These are phyloP conservation scores for Spathaspora girioi DNA, from an alignment of 805 yeast genomes.

Conservation along the genomic window DNA sequence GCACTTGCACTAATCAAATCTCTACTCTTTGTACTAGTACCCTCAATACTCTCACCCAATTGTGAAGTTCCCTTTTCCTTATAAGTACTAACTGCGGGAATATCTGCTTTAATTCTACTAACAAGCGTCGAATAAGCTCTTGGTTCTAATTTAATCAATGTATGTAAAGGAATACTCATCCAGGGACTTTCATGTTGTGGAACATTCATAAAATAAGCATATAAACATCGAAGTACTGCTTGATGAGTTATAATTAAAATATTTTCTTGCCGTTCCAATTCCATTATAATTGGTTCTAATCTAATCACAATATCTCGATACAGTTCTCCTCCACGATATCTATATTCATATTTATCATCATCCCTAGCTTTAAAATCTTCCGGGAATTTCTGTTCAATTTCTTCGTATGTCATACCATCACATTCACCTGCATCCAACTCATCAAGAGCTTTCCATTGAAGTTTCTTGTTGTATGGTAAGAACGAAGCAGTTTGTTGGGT, in stretches of 20 bases:
- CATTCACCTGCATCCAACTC: slow-evolving; percentile 97
- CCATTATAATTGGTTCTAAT: slow-evolving; percentile 97
- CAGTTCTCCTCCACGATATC: slow-evolving; percentile 96
- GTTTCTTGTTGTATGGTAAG: slow-evolving; percentile 69
- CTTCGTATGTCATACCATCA: slow-evolving; percentile 95
- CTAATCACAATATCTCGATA: slow-evolving; percentile 93
- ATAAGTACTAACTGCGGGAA: slow-evolving; percentile 96
- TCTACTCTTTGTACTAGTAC: slow-evolving; percentile 41
- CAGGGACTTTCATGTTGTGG: slow-evolving; percentile 98
- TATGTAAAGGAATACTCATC: slow-evolving; percentile 98
- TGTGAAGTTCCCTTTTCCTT: slow-evolving; percentile 88
- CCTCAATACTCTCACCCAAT: slow-evolving; percentile 47
- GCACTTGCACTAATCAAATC: slow-evolving; percentile 36
- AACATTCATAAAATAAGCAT: slow-evolving; percentile 97
- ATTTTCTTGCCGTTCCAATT: slow-evolving; percentile 94
- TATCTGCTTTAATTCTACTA: slow-evolving; percentile 87
- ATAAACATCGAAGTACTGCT: slow-evolving; percentile 92
- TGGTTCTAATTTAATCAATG: slow-evolving; percentile 92
- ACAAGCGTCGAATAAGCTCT: slow-evolving; percentile 88
- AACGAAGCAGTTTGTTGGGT: slow-evolving; percentile 89
- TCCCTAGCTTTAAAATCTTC: slow-evolving; percentile 96
- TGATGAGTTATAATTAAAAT: slow-evolving; percentile 95
- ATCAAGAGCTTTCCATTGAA: slow-evolving; percentile 95
- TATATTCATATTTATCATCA: slow-evolving; percentile 90
- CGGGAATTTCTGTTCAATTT: slow-evolving; percentile 79